A percentile compares a stretch with the other conserved stretches of the same genome.
Conservation (phyloP, 352 stramenopile species). For the Thalassiosira ordinaria region DNA sequence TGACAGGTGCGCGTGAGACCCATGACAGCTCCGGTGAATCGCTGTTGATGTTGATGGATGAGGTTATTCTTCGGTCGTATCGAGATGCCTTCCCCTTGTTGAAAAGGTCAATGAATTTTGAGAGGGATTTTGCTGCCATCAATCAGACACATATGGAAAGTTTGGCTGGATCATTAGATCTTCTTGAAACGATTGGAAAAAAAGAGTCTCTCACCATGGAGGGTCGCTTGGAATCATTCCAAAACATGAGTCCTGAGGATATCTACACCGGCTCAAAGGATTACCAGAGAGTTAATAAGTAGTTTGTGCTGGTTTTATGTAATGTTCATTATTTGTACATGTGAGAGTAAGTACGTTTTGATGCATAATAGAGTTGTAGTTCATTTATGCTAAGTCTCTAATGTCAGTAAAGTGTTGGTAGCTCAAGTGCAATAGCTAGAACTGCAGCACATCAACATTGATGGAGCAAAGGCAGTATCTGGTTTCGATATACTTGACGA, state of each 20-base stretch:
- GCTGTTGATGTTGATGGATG: slow-evolving; percentile 60
- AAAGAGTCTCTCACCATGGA: slow-evolving; percentile 38
- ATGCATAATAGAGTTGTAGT: too few species aligned
- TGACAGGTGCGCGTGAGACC: slow-evolving; percentile 42
- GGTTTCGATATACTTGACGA: too few species aligned
- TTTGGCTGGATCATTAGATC: slow-evolving; percentile 22
- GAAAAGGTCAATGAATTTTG: slow-evolving; percentile 52
- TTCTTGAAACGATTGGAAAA: slow-evolving; percentile 37
- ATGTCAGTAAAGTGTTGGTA: too few species aligned
- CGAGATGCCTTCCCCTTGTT: slow-evolving; percentile 58
- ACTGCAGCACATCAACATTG: too few species aligned
- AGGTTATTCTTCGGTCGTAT: slow-evolving; percentile 54
- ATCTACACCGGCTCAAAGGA: slow-evolving; percentile 50
- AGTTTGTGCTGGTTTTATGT: too few species aligned
- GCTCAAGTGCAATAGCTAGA: too few species aligned
- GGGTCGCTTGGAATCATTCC: slow-evolving; percentile 46
- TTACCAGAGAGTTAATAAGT: too few species aligned
- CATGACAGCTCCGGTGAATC: slow-evolving; percentile 52
- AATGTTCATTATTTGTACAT: too few species aligned
- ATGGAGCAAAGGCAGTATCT: too few species aligned
- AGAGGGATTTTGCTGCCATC: slow-evolving; percentile 42
- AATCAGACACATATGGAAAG: slow-evolving; percentile 41
- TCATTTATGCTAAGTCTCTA: too few species aligned
- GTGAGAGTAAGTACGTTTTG: too few species aligned
- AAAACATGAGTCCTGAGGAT: slow-evolving; percentile 45